These are phyloP conservation scores for Pholiota adiposa DNA, from an alignment of 1,284 basidiomycete species.

Conservation along the genomic window DNA sequence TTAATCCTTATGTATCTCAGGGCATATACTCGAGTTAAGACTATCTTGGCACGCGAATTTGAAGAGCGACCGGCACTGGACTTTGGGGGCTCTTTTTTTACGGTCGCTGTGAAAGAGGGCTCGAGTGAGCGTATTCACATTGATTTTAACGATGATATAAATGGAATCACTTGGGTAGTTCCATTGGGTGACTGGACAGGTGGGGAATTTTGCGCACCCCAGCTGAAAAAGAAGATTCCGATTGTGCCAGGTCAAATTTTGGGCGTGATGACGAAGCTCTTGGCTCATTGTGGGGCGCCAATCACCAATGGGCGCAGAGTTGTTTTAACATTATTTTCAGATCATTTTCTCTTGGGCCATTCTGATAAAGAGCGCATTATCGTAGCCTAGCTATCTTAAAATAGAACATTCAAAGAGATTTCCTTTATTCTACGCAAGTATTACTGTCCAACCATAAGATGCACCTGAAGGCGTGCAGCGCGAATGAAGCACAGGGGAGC, in stretches of 20 bases:
- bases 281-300: slow-evolving; percentile 23
- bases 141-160: slow-evolving; percentile 23
- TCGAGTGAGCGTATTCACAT: slow-evolving; percentile 24
- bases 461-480: no score
- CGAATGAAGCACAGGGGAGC: no score
- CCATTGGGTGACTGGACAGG: slow-evolving; percentile 23
- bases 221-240: slow-evolving; percentile 23
- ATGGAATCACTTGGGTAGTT: slow-evolving; percentile 22
- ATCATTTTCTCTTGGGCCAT: not conserved
- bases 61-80: slow-evolving; percentile 16
- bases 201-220: slow-evolving; percentile 23
- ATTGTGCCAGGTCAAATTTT: slow-evolving; percentile 21
- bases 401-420: no score
- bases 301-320: slow-evolving; percentile 15
- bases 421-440: no score
- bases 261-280: slow-evolving; percentile 15
- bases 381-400: no score
- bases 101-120: slow-evolving; percentile 28
- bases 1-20: not conserved
- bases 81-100: slow-evolving; percentile 25
- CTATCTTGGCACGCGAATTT: not conserved
- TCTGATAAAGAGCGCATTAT: no score
- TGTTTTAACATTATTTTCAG: slow-evolving; percentile 23
- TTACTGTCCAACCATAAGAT: no score
- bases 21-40: not conserved